Evolutionary conservation across 345 rosid genomes (phyloP).

Genomic region (Eucalyptus paniculata): DNA sequence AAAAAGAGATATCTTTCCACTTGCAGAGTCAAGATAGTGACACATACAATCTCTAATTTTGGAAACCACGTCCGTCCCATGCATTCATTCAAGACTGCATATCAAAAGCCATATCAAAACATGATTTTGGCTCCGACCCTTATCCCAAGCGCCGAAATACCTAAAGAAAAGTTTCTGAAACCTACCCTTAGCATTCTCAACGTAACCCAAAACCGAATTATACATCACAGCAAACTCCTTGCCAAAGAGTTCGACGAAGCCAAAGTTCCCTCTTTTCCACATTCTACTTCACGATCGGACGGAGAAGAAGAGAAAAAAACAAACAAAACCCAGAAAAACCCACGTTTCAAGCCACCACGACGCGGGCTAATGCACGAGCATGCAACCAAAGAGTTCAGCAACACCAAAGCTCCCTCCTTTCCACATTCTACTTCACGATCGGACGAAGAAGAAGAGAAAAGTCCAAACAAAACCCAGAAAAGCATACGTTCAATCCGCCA

Average conservation of each 20-base stretch:
- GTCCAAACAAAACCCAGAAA: neutral
- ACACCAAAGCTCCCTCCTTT: neutral
- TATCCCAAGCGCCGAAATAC: neutral
- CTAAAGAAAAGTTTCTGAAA: neutral
- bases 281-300: neutral
- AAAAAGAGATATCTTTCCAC: neutral
- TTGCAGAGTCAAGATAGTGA: neutral
- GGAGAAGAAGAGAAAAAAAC: neutral
- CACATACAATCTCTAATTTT: neutral
- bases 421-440: neutral
- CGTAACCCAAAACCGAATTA: neutral
- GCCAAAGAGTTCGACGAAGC: neutral
- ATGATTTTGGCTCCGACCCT: neutral
- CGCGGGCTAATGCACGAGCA: neutral
- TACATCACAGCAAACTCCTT: neutral
- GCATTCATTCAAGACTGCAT: neutral
- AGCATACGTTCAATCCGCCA: neutral
- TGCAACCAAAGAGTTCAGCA: neutral
- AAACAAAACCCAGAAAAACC: neutral
- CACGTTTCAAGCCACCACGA: neutral
- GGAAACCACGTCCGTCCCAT: neutral
- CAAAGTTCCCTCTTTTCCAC: neutral
- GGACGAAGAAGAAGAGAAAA: neutral
- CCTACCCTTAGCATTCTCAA: neutral
- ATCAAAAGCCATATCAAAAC: neutral